These are phyloP conservation scores for Meyerozyma athensensis DNA, from an alignment of 1,139 yeast species.

Conservation along the genomic window DNA sequence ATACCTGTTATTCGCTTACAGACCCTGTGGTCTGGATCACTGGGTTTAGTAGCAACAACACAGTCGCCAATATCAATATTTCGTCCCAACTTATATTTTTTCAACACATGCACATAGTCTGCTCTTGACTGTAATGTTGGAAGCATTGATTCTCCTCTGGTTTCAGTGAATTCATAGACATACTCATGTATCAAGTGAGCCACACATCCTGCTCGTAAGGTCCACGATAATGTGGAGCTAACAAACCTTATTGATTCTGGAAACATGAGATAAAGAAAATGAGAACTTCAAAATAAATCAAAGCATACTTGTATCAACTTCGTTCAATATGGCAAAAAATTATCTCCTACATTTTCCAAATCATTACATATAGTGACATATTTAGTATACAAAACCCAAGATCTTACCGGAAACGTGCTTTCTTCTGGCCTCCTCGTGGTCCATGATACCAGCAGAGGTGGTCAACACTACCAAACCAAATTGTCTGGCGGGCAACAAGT, in stretches of 20 bases:
- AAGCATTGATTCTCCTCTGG: slow-evolving; percentile 92
- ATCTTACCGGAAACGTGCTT: slow-evolving; percentile 99
- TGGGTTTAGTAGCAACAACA: slow-evolving; percentile 84
- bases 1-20: slow-evolving; percentile 92
- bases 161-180: slow-evolving; percentile 72
- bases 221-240: slow-evolving; percentile 38
- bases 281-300: too few relatives aligned
- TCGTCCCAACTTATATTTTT: slow-evolving; percentile 54
- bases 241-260: slow-evolving; percentile 26
- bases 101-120: slow-evolving; percentile 80
- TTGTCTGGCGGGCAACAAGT: slow-evolving; percentile 97
- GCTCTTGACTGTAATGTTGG: slow-evolving; percentile 75
- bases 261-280: too few relatives aligned
- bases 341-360: too few relatives aligned
- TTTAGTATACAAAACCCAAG: slow-evolving; percentile 92
- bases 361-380: too few relatives aligned
- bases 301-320: too few relatives aligned
- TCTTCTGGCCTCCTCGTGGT: slow-evolving; percentile 99
- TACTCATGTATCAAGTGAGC: slow-evolving; percentile 65
- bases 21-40: slow-evolving; percentile 79
- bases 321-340: too few relatives aligned
- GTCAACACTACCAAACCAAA: slow-evolving; percentile 96
- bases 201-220: slow-evolving; percentile 60
- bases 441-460: slow-evolving; percentile 99
- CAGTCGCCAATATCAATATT: slow-evolving; percentile 75